Evolutionary conservation across 441 rosid species (phyloP), one percentile per base, ranked within the genome.

Genomic region (Eutrema salsugineum): DNA sequence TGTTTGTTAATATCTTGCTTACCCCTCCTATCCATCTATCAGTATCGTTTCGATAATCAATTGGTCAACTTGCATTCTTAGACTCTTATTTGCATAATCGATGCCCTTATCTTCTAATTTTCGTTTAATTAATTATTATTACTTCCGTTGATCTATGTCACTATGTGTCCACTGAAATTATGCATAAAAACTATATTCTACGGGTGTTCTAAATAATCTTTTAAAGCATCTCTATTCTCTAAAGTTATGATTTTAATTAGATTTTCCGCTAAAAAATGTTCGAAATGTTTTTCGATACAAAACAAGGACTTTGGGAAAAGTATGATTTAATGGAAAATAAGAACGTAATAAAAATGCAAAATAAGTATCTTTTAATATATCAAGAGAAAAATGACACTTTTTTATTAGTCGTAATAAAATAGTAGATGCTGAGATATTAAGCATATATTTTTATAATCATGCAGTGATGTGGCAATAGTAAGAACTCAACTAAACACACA

Each of bases 11-110:
- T 49, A n/a, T n/a, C n/a, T n/a, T n/a, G 43, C 22, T 71, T 48
- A 57, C 44, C 33, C 50, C 14, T 20, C 15, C 19, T 24, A 12
- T 35, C 57, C 39, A 11, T 51, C 16, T 32, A 60, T n/a, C n/a
- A n/a, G n/a, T n/a, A n/a, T 67, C 57, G 53, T 68, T 74, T 51
- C 66, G 19, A 22, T 67, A 43, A 43, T 74, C 39, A 61, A 61
- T 75, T 75, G n/a, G 58, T 36, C 78, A 68, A 68, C 69, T 75
- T 68, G 73, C 78, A 53, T 61, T 15, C 36, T 32, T 59, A 30
- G 6, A 60, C 42, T 60, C 62, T 42, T 20, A 51, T 71, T 59
- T 48, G 58, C 12, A 8, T 16, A 2, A 33, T 72, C 49, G 43
- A 62, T 12, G 27, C 40, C 33, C 50, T 27, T 38, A 60, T 72